Evolutionary conservation across 768 basidiomycete genomes (phyloP).

Genomic region (Hericium alpestre): DNA sequence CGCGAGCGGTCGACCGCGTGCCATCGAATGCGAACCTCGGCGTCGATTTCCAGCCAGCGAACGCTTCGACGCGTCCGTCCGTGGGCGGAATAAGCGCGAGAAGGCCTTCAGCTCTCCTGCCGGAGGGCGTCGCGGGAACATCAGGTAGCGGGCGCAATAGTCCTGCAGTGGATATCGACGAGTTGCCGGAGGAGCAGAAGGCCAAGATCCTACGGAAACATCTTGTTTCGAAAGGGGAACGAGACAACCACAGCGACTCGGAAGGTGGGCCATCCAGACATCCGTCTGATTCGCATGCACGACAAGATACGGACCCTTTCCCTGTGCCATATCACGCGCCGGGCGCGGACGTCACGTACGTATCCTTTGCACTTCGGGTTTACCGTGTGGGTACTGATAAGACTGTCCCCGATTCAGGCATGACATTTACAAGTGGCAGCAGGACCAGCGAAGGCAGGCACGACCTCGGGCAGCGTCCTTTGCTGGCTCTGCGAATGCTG

Average conservation of each 20-base stretch:
- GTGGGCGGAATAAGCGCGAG: conserved; percentile 31
- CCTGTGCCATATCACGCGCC: conserved; percentile 82
- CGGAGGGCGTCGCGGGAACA: conserved; percentile 9
- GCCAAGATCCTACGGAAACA: conserved; percentile 71
- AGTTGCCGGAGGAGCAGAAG: conserved; percentile 74
- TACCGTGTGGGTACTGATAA: too few species aligned
- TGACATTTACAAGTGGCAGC: conserved; percentile 92
- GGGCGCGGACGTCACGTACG: conserved; percentile 90
- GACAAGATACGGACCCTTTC: conserved; percentile 59
- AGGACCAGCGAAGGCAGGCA: conserved; percentile 50
- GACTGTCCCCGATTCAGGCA: conserved; percentile 37
- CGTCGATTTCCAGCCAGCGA: conserved; percentile 4
- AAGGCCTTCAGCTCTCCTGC: conserved; percentile 15
- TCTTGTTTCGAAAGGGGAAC: conserved; percentile 65
- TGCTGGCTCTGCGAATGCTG: conserved; percentile 38
- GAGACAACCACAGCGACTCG: conserved; percentile 23
- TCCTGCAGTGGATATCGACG: conserved; percentile 36
- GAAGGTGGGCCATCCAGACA: conserved; percentile 21
- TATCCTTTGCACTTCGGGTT: conserved; percentile 9
- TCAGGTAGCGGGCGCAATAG: conserved; percentile 22
- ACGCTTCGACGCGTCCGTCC: conserved; percentile 13
- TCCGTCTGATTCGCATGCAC: conserved; percentile 15
- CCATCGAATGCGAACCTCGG: neutral
- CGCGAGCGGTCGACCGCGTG: conserved; percentile 13
- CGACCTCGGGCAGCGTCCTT: conserved; percentile 67